These are phyloP conservation scores for Diospyros kaki DNA, from an alignment of 148 eudicot species.

Conservation along the genomic window DNA sequence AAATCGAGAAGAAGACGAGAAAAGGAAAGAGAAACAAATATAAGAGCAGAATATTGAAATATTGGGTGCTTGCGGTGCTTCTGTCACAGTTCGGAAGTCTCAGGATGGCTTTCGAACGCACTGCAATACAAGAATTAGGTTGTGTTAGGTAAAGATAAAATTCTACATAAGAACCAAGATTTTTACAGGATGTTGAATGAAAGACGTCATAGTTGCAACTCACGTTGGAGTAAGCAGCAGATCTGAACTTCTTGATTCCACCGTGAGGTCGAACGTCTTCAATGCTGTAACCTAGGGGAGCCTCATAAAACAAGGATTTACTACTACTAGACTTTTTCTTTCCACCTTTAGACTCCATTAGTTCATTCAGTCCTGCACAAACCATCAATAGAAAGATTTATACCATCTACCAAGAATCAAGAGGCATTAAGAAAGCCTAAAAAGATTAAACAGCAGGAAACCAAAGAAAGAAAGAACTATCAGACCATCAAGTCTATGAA, in stretches of 20 bases:
- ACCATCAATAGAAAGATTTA: background rate
- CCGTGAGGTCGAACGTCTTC: constrained; percentile 90
- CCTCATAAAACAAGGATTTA: constrained; percentile 65
- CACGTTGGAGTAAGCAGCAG: constrained; percentile 95
- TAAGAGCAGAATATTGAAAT: background rate
- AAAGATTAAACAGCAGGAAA: background rate
- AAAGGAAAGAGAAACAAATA: constrained; percentile 10
- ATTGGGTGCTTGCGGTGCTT: constrained; percentile 16
- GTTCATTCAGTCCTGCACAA: constrained; percentile 49
- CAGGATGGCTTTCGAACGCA: constrained; percentile 69
- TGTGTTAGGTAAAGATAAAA: background rate
- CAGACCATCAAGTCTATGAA: background rate
- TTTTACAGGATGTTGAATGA: background rate
- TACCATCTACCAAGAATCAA: background rate
- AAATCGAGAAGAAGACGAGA: constrained; percentile 20
- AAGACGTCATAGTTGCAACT: constrained; percentile 9
- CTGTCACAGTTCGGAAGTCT: constrained; percentile 18
- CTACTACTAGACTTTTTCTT: constrained; percentile 72
- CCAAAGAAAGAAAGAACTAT: background rate
- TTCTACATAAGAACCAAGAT: background rate
- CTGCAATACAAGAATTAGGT: constrained; percentile 27
- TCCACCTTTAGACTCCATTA: constrained; percentile 75
- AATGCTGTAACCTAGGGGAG: constrained; percentile 89
- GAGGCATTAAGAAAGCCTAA: background rate
- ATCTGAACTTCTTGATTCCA: constrained; percentile 83